These are phyloP conservation scores for Paramarasmius palmivorus DNA, from an alignment of 1,284 basidiomycete species.

Conservation along the genomic window DNA sequence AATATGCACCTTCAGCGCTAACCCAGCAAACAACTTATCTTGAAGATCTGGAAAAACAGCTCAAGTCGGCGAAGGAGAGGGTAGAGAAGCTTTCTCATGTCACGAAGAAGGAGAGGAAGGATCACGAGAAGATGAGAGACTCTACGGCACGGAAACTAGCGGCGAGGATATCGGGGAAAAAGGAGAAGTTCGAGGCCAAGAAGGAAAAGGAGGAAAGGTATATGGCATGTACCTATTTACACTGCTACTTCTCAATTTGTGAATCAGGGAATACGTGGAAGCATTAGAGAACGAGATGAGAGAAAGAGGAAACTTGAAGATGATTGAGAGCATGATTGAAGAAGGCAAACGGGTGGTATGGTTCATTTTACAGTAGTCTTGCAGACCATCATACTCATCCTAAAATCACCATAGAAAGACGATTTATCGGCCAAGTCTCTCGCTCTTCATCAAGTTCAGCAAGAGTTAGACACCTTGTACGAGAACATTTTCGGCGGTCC, in stretches of 20 bases:
- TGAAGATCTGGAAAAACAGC: slow-evolving; percentile 30
- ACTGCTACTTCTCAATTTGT: not conserved
- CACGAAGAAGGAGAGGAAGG: slow-evolving; percentile 43
- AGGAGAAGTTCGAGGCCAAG: slow-evolving; percentile 39
- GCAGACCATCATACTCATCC: not conserved
- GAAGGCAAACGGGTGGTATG: slow-evolving; percentile 36
- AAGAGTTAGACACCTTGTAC: slow-evolving; percentile 38
- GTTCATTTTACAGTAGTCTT: not conserved
- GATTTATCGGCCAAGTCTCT: slow-evolving; percentile 29
- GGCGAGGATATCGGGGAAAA: slow-evolving; percentile 37
- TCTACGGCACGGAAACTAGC: slow-evolving; percentile 36
- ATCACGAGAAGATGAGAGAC: slow-evolving; percentile 38
- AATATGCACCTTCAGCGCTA: slow-evolving; percentile 38
- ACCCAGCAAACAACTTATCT: slow-evolving; percentile 35
- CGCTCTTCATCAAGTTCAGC: slow-evolving; percentile 28
- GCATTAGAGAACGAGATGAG: slow-evolving; percentile 40
- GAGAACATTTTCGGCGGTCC: slow-evolving; percentile 41
- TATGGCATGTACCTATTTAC: slow-evolving; percentile 1
- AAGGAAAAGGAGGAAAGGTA: slow-evolving; percentile 44
- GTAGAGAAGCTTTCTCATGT: slow-evolving; percentile 30
- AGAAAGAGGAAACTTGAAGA: slow-evolving; percentile 32
- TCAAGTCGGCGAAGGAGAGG: slow-evolving; percentile 23
- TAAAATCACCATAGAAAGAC: slow-evolving; percentile 5
- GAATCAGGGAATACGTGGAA: slow-evolving; percentile 40
- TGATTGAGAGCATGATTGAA: slow-evolving; percentile 29